Evolutionary conservation across 192 early-diverging fungal species (phyloP).

Genomic region (Linnemannia schmuckeri): DNA sequence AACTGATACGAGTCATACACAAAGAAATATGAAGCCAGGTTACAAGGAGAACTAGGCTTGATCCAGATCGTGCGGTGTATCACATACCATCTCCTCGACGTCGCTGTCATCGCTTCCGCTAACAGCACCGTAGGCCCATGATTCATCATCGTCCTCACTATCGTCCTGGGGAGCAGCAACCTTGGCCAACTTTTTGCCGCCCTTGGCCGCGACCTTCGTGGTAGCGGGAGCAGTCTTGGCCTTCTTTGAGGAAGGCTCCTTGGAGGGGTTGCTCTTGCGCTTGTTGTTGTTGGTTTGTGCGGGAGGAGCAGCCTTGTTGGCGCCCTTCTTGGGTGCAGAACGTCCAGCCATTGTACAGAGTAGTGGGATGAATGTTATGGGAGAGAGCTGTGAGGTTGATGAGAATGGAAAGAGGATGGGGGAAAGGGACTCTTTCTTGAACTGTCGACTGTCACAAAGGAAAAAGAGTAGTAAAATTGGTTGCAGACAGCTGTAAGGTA

Average conservation of each 20-base stretch:
- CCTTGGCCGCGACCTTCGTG: constrained; percentile 22
- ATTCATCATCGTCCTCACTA: constrained; percentile 43
- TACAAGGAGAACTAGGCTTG: too few relatives aligned
- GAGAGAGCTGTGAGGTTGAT: background rate
- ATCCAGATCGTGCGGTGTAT: too few relatives aligned
- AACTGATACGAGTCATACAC: background rate
- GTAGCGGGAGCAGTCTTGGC: constrained; percentile 29
- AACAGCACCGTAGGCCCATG: constrained; percentile 53
- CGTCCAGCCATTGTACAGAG: constrained; percentile 41
- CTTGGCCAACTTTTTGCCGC: constrained; percentile 4
- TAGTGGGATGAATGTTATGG: background rate
- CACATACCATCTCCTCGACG: constrained; percentile 36
- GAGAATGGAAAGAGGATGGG: background rate
- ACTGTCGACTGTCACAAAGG: background rate
- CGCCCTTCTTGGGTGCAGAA: constrained; percentile 25
- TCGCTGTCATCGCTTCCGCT: constrained; percentile 43
- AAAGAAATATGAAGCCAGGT: too few relatives aligned
- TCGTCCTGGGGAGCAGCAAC: constrained; percentile 18
- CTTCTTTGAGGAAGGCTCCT: constrained; percentile 28
- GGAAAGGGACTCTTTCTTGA: background rate
- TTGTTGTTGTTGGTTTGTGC: constrained; percentile 46
- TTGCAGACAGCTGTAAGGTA: background rate
- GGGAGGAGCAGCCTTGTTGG: constrained; percentile 9
- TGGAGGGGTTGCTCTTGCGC: constrained; percentile 25
- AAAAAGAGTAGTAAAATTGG: background rate